Base-by-base conservation (phyloP, 75 land plant species). In the Pinus tabuliformis region DNA sequence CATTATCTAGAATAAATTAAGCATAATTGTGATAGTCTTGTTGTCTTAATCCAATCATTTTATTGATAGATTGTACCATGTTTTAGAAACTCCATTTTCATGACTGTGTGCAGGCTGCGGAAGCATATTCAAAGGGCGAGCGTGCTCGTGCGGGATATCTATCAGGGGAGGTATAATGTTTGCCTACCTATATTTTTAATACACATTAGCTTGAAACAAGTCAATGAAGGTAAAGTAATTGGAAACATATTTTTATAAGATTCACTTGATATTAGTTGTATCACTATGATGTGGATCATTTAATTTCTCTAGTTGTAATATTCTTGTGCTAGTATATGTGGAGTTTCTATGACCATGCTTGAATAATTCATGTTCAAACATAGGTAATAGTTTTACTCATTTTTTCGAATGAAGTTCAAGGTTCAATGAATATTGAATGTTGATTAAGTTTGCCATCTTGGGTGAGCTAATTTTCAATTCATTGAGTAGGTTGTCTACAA, bases 81-180 rank as follows among this genome's bases (percentile, higher is more conserved):
- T 18, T 22, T 61, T 63, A 3, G 72, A 57, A 49, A 20, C 15
- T 30, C 62, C 37, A 33, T 14, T 76, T 33, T 45, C 73, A 70
- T 52, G 57, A 24, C 57, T 30, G 61, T 49, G 30, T 78, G 36
- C 84, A 91, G 95, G 96, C 96, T 76, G 88, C 91, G 54, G 72
- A 71, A 22, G 96, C 94, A 70, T 86, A 82, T 83, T 77, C 89
- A 78, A 90, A 78, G 58, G 94, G 96, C n/a, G 76, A 89, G 52
- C 82, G 81, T 28, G 56, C 74, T 26, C 81, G 83, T 80, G 94
- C 96, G 73, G 73, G 81, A 68, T 76, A 82, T 73, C 89, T 91
- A 39, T 89, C 96, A 62, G 94, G 87, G 20, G 81, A 91, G 89
- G 96, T 91, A 68, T 54, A 39, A 20, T 20, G 22, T 9, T 16